phyloP scores from a whole-genome alignment of 805 yeast species.

The Henningerozyma blattae region DNA sequence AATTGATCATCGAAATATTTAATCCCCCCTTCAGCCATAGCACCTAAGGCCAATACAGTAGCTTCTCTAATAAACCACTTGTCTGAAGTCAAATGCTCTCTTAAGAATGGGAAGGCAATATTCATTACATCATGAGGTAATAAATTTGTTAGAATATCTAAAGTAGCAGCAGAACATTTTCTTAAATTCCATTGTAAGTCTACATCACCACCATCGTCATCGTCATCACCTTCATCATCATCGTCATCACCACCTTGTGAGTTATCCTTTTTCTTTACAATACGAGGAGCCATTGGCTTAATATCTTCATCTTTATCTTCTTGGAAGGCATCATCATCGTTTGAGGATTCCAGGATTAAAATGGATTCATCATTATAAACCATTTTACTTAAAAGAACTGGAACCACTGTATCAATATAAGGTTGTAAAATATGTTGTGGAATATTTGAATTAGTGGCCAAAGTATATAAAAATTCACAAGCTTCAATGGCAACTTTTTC shows the following conservation, averaged over 20 bases:
- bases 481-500: constrained; percentile 83
- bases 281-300: constrained; percentile 65
- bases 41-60: constrained; percentile 88
- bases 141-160: constrained; percentile 65
- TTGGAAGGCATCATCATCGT: constrained; percentile 59
- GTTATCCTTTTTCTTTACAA: constrained; percentile 32
- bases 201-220: constrained; percentile 55
- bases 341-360: constrained; percentile 42
- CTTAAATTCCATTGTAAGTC: constrained; percentile 80
- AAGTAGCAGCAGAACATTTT: constrained; percentile 88
- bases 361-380: constrained; percentile 79
- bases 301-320: constrained; percentile 85
- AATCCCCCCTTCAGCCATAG: constrained; percentile 81
- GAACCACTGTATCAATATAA: constrained; percentile 53
- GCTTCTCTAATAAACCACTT: constrained; percentile 92
- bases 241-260: constrained; percentile 33
- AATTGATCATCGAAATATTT: constrained; percentile 58
- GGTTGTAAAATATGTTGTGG: constrained; percentile 44
- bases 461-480: constrained; percentile 75
- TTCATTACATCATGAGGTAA: constrained; percentile 57
- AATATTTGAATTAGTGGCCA: constrained; percentile 49
- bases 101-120: constrained; percentile 61
- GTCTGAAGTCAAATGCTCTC: constrained; percentile 51
- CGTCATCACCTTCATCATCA: constrained; percentile 59
- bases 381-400: constrained; percentile 69